These are phyloP conservation scores for Vitis hybrid DNA, from an alignment of 177 flowering plant species.

Conservation along the genomic window DNA sequence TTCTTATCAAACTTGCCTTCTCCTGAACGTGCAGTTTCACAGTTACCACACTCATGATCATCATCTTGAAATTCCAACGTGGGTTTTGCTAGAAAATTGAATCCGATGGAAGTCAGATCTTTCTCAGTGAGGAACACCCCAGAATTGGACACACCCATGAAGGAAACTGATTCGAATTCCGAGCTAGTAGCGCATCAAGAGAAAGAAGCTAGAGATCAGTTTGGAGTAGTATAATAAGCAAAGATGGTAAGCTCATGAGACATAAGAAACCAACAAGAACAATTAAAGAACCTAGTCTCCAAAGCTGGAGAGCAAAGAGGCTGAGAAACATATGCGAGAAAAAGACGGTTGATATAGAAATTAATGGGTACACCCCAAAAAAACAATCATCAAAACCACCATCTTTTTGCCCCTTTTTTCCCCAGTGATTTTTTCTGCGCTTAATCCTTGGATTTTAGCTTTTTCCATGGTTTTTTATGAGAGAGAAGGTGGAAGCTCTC, in stretches of 20 bases:
- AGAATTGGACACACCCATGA: constrained; percentile 20
- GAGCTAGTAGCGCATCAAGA: background rate
- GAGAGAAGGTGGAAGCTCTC: constrained; percentile 9
- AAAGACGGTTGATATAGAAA: constrained; percentile 3
- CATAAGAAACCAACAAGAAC: constrained; percentile 2
- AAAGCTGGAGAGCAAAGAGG: background rate
- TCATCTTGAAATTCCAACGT: constrained; percentile 8
- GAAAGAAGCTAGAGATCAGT: background rate
- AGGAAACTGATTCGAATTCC: background rate
- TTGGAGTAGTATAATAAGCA: no score
- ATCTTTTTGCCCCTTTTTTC: constrained; percentile 3
- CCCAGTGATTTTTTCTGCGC: constrained; percentile 2
- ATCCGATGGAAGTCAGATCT: constrained; percentile 25
- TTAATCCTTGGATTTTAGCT: constrained; percentile 16
- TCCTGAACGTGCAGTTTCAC: background rate
- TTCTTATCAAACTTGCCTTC: background rate
- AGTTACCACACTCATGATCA: background rate
- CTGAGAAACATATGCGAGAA: constrained; percentile 4
- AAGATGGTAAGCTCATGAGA: no score
- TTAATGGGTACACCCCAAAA: no score
- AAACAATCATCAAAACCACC: constrained; percentile 16
- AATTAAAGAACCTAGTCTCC: background rate
- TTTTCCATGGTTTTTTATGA: background rate
- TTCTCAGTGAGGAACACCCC: constrained; percentile 18
- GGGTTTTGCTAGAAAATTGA: constrained; percentile 15